phyloP scores from a whole-genome alignment of 179 eudicot genomes.

The Sideroxylon spinosum region DNA sequence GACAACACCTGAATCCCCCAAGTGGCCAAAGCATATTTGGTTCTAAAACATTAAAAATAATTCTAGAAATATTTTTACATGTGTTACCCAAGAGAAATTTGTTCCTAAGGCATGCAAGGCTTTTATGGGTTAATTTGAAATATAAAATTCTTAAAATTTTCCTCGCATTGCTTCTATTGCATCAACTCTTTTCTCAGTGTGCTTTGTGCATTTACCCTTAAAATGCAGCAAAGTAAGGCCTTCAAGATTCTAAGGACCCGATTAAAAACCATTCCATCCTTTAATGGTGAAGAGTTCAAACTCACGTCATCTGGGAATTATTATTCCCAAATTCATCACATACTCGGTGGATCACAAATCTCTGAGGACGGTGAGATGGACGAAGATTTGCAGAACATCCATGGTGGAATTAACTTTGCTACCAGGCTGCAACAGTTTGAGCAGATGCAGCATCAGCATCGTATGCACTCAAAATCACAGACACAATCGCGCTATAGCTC shows the following conservation, averaged over 20 bases:
- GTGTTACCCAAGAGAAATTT: no score
- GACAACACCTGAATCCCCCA: no score
- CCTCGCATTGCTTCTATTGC: not conserved
- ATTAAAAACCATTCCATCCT: conserved; percentile 82
- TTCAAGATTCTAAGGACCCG: conserved; percentile 91
- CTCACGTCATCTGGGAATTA: conserved; percentile 31
- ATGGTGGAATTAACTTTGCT: conserved; percentile 74
- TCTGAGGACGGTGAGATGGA: conserved; percentile 52
- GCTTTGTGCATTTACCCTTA: not conserved
- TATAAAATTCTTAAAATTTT: not conserved
- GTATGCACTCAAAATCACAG: conserved; percentile 41
- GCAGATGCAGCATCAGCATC: conserved; percentile 71
- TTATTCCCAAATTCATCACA: conserved; percentile 26
- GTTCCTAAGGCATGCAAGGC: no score
- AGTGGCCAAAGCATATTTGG: no score
- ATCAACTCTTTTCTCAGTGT: not conserved
- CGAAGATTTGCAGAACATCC: conserved; percentile 35
- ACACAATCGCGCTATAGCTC: conserved; percentile 36
- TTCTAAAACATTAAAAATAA: no score
- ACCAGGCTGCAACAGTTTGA: conserved; percentile 67
- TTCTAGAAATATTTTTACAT: no score
- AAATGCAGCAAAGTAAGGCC: conserved; percentile 91
- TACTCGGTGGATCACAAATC: conserved; percentile 23
- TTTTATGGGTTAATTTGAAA: no score
- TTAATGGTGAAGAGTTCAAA: conserved; percentile 47